A percentile compares a stretch with the other conserved stretches of the same genome.
phyloP scores from a whole-genome alignment of 257 asterid species.

The Parsonsia alboflavescens region DNA sequence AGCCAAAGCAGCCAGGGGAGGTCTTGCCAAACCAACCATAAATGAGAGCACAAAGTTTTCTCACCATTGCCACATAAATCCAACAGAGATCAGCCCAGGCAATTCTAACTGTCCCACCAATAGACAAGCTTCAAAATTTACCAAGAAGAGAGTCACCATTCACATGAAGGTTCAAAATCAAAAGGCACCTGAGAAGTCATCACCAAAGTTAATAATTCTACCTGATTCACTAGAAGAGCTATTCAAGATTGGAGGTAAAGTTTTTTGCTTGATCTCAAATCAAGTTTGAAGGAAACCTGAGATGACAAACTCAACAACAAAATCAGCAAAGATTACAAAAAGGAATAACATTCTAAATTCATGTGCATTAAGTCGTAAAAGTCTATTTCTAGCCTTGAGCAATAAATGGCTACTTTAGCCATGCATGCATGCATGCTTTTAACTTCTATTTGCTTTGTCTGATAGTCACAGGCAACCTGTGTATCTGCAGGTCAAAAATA shows the following conservation, averaged over 20 bases:
- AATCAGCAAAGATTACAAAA: not conserved
- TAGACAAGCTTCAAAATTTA: conserved; percentile 21
- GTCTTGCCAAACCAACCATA: conserved; percentile 15
- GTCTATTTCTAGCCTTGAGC: not conserved
- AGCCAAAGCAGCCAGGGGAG: conserved; percentile 2
- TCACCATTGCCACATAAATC: conserved; percentile 16
- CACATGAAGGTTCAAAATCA: conserved; percentile 38
- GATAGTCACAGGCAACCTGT: conserved; percentile 21
- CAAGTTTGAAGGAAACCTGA: conserved; percentile 1
- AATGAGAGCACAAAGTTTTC: conserved; percentile 20
- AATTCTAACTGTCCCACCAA: conserved; percentile 22
- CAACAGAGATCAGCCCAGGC: conserved; percentile 27
- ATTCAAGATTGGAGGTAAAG: conserved; percentile 59
- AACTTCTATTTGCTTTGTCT: conserved; percentile 15
- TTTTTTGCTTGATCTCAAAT: conserved; percentile 1
- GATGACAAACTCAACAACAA: not conserved
- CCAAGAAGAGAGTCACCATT: conserved; percentile 70
- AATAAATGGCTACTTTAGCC: not conserved
- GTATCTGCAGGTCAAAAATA: conserved; percentile 74
- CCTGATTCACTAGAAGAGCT: conserved; percentile 74
- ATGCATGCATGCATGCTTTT: not conserved
- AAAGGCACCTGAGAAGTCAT: conserved; percentile 26
- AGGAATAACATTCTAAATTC: not conserved
- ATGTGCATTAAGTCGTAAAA: not conserved
- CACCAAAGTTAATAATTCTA: conserved; percentile 44